Evolutionary conservation across 805 yeast genomes (phyloP).

Genomic region (Yueomyces sp.): DNA sequence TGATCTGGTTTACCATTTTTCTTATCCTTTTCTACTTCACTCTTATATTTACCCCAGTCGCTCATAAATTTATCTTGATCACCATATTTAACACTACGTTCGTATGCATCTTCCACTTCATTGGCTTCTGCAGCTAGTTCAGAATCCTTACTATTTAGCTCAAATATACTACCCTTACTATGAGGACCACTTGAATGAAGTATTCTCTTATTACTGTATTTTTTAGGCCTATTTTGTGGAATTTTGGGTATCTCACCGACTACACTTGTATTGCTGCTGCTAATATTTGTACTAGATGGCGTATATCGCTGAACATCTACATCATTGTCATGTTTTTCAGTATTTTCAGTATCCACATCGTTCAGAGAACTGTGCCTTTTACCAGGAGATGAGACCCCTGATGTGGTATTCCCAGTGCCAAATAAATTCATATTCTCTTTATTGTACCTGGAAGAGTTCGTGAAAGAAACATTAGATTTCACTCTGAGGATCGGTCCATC

Average conservation of each 20-base stretch:
- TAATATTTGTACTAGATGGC: not conserved
- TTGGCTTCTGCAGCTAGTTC: not conserved
- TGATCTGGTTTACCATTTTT: not conserved
- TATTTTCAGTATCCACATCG: too few relatives aligned
- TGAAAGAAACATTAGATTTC: too few relatives aligned
- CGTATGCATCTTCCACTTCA: not conserved
- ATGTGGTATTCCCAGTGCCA: too few relatives aligned
- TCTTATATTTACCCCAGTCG: not conserved
- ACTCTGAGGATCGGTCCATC: too few relatives aligned
- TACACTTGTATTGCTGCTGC: conserved; percentile 1
- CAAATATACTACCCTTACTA: too few relatives aligned
- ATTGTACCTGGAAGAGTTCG: too few relatives aligned
- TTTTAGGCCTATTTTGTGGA: not conserved
- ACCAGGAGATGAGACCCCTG: too few relatives aligned
- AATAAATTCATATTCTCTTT: too few relatives aligned
- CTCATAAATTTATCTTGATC: not conserved
- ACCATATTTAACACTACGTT: not conserved
- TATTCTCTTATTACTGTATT: not conserved
- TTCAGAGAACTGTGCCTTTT: too few relatives aligned
- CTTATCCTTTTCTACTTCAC: not conserved
- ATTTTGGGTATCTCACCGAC: not conserved
- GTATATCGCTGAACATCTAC: too few relatives aligned
- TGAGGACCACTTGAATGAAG: not conserved
- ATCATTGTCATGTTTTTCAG: too few relatives aligned
- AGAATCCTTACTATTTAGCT: too few relatives aligned